Base-by-base conservation (phyloP, 192 early-diverging fungal genomes). In the Coemansia sp. region DNA sequence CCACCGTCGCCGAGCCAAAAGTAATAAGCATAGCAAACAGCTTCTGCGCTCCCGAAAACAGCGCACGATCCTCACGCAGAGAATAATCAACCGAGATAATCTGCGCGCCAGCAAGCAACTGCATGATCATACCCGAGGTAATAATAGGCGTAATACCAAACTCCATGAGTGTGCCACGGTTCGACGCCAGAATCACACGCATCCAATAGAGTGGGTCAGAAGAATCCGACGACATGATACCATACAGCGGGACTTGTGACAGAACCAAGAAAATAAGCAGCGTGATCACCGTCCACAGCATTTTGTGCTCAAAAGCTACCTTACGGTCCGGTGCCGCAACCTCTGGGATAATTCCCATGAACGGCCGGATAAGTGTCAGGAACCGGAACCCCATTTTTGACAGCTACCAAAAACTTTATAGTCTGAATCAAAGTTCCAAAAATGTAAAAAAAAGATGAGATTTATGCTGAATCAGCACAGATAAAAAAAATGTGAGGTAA, bases 71-170 rank as follows among this genome's bases (percentile, higher is more conserved):
- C 75, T 98, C 96, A 81, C 98, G 95, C 71, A 99, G 85, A 53
- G 89, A 93, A 80, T 98, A 96, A 78, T 99, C 98, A 17, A 99
- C 98, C 66, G 98, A 95, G 67, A 99, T 98, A 59, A 99, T 87
- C 79, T 96, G 94, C 63, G 95, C 96, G 58, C 98, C 98, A 10
- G 96, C 95, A 59, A 99, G 85, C 62, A 99, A 80, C 86, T 99
- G 98, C 98, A 99, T 99, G 68, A 99, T 98, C 98, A 99, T 99
- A 39, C 98, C 96, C 7, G 96, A 98, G 14, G 98, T 98, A 55
- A 99, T 92, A 74, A 99, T 95, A 27, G 98, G 98, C 23, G 96
- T 98, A 69, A 99, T 99, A 84, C 98, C 98, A 82, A 98, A 88
- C 84, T 99, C 98, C 98, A 99, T 99, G 36, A 99, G 84, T 32